phyloP scores from a whole-genome alignment of 495 filamentous ascomycete genomes.

The Penicillium canescens region DNA sequence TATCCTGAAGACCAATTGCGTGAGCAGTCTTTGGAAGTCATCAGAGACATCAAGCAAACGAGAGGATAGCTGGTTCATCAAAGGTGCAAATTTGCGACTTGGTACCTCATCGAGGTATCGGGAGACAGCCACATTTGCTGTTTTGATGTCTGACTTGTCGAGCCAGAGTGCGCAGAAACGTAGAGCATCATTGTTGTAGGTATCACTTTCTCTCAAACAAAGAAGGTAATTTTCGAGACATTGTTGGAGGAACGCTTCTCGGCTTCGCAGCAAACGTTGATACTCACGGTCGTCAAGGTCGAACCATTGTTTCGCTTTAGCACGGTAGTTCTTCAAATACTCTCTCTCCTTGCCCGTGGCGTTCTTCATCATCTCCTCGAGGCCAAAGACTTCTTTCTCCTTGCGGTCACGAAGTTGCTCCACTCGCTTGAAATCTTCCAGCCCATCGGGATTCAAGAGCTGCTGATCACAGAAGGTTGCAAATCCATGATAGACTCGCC shows the following conservation, averaged over 20 bases:
- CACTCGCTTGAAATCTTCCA: conserved; percentile 83
- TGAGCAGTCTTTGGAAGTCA: conserved; percentile 75
- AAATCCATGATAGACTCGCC: conserved; percentile 90
- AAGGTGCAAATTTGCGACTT: conserved; percentile 83
- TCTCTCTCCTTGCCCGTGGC: conserved; percentile 54
- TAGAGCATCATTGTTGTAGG: conserved; percentile 84
- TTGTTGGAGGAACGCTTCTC: conserved; percentile 78
- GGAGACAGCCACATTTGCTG: conserved; percentile 74
- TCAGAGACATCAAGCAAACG: conserved; percentile 69
- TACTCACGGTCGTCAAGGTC: conserved; percentile 86
- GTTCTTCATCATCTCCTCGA: conserved; percentile 56
- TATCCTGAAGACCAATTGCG: conserved; percentile 70
- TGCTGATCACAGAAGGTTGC: conserved; percentile 94
- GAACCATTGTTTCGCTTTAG: conserved; percentile 84
- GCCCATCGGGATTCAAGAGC: conserved; percentile 75
- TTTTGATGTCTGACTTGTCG: conserved; percentile 68
- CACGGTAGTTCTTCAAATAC: conserved; percentile 41
- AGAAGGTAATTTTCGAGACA: conserved; percentile 96
- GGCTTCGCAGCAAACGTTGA: conserved; percentile 68
- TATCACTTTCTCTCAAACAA: conserved; percentile 77
- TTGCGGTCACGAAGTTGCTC: conserved; percentile 79
- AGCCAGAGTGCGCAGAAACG: conserved; percentile 97
- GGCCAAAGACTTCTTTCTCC: conserved; percentile 69
- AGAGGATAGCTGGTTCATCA: conserved; percentile 96
- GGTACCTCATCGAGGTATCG: conserved; percentile 71